Evolutionary conservation across 2,329 filamentous ascomycete species (phyloP), one percentile per base, ranked within the genome.

Genomic region (Didymella lethalis): DNA sequence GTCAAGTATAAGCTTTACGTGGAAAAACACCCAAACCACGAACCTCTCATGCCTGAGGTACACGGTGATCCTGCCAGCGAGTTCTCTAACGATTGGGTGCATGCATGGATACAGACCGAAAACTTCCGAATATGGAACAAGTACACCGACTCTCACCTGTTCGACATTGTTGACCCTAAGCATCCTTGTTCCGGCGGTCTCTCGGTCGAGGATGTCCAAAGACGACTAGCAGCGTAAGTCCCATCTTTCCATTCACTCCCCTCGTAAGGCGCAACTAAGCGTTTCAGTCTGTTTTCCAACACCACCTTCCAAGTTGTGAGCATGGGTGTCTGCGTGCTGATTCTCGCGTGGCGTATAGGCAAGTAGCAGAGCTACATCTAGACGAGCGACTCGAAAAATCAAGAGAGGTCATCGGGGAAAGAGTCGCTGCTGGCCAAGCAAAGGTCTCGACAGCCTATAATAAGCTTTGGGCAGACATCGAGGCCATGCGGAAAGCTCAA

Each of bases 181-280:
- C 95, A 99, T 76, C 95, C 95, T 3, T 97, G 92, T 75, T 93
- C 93, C 0, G 95, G 95, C 26, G 94, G 93, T 0, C 83, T 99
- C 20, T 93, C 90, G 1, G 93, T 99, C 63, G 95, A 98, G 66
- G 95, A 99, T 75, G 90, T 99, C 12, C 94, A 97, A 75, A 86
- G 95, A 49, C 86, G 95, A 25, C 85, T 99, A 32, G 88, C 92
- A 34, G 91, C 96, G 75, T 77, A 74, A 63, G 73, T 74, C 23
- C 2, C 36, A 41, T 26, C 45, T 50, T 57, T 63, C 59, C 62
- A 48, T 59, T 62, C 47, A 44, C 45, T 53, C 46, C 16, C 34
- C 45, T 44, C 41, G 7, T n/a, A 28, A 44, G 14, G 41, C 59
- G 59, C 68, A 54, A 72, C 69, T 75, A 73, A 74, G 60, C 44